Evolutionary conservation across 2,329 filamentous ascomycete genomes (phyloP).

Genomic region (Aquanectria penicillioides): DNA sequence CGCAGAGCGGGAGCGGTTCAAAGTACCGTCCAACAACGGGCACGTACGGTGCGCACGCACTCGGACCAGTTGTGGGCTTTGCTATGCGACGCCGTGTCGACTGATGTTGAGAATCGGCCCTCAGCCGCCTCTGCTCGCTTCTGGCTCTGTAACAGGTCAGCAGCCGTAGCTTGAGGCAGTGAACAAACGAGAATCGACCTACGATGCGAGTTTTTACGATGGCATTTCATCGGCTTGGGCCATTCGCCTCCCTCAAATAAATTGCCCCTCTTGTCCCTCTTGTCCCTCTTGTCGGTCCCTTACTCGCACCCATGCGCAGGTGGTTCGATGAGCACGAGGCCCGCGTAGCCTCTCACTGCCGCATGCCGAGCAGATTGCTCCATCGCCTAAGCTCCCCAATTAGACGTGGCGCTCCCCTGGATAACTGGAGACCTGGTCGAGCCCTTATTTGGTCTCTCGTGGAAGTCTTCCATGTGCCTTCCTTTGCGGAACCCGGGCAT

Average conservation of each 20-base stretch:
- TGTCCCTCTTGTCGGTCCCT: no score
- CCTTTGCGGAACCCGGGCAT: constrained; percentile 4
- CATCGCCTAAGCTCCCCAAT: neutral
- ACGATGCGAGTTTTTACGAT: no score
- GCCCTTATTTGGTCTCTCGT: neutral
- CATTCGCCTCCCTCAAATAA: no score
- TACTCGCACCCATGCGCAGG: constrained; percentile 9
- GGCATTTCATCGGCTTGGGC: no score
- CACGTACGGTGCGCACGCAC: constrained; percentile 6
- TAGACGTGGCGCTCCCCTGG: neutral
- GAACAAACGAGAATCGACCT: no score
- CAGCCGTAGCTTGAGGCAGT: no score
- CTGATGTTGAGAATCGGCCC: no score
- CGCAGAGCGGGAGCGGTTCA: no score
- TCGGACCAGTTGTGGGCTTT: constrained; percentile 1
- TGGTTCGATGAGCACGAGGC: constrained; percentile 21
- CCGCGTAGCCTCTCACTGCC: neutral
- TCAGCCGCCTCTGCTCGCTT: no score
- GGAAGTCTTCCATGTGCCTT: constrained; percentile 8
- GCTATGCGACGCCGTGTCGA: neutral
- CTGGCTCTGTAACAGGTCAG: no score
- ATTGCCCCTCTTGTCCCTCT: no score
- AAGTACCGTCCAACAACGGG: constrained; percentile 7
- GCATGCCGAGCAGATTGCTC: neutral
- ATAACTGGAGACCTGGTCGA: neutral